Evolutionary conservation across 306 rosid genomes (phyloP).

Genomic region (Lotus japonicus): DNA sequence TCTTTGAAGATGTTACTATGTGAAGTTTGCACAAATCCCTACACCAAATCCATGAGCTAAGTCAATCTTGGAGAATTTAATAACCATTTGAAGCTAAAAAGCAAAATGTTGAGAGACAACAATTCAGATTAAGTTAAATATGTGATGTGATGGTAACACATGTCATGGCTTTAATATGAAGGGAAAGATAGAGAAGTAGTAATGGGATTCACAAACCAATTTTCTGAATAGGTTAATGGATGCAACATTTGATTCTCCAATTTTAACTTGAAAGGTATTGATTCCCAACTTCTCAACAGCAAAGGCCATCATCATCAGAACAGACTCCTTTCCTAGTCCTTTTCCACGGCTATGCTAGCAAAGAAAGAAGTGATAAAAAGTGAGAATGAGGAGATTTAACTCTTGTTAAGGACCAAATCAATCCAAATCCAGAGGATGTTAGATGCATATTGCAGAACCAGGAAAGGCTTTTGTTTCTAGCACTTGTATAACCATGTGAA

Average conservation of each 20-base stretch:
- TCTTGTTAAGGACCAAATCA: conserved; percentile 2
- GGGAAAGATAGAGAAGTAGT: background rate
- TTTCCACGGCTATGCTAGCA: conserved; percentile 81
- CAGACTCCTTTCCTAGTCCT: conserved; percentile 82
- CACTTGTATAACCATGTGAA: background rate
- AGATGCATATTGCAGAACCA: too few relatives aligned
- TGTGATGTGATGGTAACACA: background rate
- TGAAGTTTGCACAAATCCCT: conserved; percentile 80
- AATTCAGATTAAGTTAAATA: background rate
- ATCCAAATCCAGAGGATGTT: background rate
- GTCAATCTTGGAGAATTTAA: conserved; percentile 17
- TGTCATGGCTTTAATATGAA: background rate
- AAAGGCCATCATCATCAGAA: conserved; percentile 76
- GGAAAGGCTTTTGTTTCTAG: background rate
- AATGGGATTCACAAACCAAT: conserved; percentile 66
- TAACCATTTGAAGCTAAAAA: background rate
- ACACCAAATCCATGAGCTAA: conserved; percentile 26
- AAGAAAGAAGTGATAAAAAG: conserved; percentile 20
- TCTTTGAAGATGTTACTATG: conserved; percentile 70
- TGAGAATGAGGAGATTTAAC: conserved; percentile 13
- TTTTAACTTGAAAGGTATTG: conserved; percentile 58
- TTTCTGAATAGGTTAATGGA: conserved; percentile 69
- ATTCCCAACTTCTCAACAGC: conserved; percentile 63
- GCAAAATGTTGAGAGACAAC: background rate
- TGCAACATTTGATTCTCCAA: conserved; percentile 77